Evolutionary conservation across 139 green algal genomes (phyloP).

Genomic region (Pleodorina starrii): DNA sequence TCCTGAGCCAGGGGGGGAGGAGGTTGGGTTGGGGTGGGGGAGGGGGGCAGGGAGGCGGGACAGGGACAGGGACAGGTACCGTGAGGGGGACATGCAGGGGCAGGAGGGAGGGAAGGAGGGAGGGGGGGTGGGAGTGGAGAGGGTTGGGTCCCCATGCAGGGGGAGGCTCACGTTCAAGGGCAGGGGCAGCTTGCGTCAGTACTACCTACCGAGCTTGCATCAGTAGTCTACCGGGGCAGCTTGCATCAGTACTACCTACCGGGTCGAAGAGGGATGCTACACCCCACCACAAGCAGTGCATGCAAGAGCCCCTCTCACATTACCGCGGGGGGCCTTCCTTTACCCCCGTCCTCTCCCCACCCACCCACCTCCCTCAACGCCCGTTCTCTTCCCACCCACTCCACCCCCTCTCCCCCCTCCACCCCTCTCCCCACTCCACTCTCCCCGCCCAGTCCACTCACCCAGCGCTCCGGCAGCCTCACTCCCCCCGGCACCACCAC

Average conservation of each 20-base stretch:
- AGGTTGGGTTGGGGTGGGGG: not conserved
- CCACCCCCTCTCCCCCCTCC: not conserved
- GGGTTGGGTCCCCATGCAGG: too few species aligned
- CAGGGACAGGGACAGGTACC: not conserved
- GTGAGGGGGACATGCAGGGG: not conserved
- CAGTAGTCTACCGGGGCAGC: too few species aligned
- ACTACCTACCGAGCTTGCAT: too few species aligned
- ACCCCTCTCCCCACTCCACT: not conserved
- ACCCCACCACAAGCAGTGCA: too few species aligned
- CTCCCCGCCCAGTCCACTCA: not conserved
- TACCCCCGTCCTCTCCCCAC: not conserved
- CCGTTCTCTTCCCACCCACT: not conserved
- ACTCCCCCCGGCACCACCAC: constrained; percentile 63
- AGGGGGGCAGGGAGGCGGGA: not conserved
- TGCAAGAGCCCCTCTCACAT: too few species aligned
- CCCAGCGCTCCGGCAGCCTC: constrained; percentile 39
- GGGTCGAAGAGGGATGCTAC: too few species aligned
- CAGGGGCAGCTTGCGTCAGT: too few species aligned
- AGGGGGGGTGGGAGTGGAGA: too few species aligned
- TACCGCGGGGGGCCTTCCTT: too few species aligned
- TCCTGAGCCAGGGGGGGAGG: not conserved
- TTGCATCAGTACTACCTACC: too few species aligned
- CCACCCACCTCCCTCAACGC: not conserved
- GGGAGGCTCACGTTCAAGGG: too few species aligned
- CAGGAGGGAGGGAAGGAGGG: not conserved